Base-by-base conservation (phyloP, 2,329 filamentous ascomycete species). In the Fulvia fulva region DNA sequence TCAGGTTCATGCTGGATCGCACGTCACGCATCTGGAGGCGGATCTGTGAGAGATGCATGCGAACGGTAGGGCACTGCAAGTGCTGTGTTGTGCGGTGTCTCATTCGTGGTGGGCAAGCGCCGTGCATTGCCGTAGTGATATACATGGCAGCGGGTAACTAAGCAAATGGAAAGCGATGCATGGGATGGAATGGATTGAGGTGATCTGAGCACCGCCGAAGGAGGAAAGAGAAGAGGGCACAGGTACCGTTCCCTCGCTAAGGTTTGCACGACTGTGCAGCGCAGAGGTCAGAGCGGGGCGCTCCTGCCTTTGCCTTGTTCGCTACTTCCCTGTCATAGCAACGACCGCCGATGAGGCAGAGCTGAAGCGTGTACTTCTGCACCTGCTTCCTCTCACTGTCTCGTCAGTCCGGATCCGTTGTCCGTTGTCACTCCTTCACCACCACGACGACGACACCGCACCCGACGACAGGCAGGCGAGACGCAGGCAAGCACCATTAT, bases 1-100 rank as follows among this genome's bases (percentile, higher is more conserved):
- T 28, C 37, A 54, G 52, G 52, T 28, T 46, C 23, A 54, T 54
- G 52, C 52, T 32, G 14, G 43, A 46, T 22, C 22, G 50, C 50
- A 52, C 50, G 32, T 12, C 30, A 41, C 50, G 47, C 44, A 28
- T 23, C 22, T 26, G 19, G 32, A 22, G n/a, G 32, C 30, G 28
- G 26, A 32, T 23, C 14, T 37, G n/a, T 12, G 30, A 11, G 30
- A 52, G 19, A 19, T 12, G 11, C 8, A n/a, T 6, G 22, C 19
- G 21, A 41, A 22, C n/a, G 23, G 19, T 11, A 2, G 28, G 14
- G n/a, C 1, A 22, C 1, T 23, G 47, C 11, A 22, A 16, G 19
- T 8, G 12, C 12, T 34, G 47, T 14, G 14, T 32, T 22, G 25
- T 19, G 21, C 21, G 14, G 14, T 25, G 11, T 43, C 14, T 22